Evolutionary conservation across 306 rosid genomes (phyloP).

Genomic region (Neltuma alba): DNA sequence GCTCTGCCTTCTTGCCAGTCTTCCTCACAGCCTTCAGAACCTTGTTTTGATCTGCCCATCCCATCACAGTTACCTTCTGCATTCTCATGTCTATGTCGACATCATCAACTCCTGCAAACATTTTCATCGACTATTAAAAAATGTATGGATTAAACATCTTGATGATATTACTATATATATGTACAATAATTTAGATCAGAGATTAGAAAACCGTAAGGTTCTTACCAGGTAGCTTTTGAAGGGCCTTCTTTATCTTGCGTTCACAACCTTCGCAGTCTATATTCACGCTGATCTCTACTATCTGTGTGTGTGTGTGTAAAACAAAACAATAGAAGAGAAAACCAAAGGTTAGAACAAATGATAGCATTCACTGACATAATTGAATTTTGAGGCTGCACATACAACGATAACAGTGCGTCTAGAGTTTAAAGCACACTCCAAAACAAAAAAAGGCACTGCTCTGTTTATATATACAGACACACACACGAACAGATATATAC

Average conservation of each 20-base stretch:
- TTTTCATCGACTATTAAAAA: neutral
- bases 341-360: neutral
- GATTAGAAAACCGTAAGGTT: neutral
- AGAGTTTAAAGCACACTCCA: too few relatives aligned
- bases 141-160: neutral
- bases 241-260: constrained; percentile 64
- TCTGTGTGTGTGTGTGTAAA: constrained; percentile 40
- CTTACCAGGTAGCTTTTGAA: constrained; percentile 55
- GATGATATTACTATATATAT: too few relatives aligned
- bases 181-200: neutral
- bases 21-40: constrained; percentile 61
- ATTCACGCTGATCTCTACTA: constrained; percentile 63
- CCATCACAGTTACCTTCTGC: constrained; percentile 87
- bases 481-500: too few relatives aligned
- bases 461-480: too few relatives aligned
- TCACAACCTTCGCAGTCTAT: constrained; percentile 79
- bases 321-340: neutral
- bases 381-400: too few relatives aligned
- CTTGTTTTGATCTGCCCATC: constrained; percentile 65
- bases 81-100: constrained; percentile 58
- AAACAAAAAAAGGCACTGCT: too few relatives aligned
- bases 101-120: constrained; percentile 57
- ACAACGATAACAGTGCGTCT: too few relatives aligned
- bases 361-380: too few relatives aligned
- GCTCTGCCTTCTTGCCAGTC: constrained; percentile 68